These are phyloP conservation scores for Aspergillus tubingensis DNA, from an alignment of 2,329 filamentous ascomycete species.

Conservation along the genomic window DNA sequence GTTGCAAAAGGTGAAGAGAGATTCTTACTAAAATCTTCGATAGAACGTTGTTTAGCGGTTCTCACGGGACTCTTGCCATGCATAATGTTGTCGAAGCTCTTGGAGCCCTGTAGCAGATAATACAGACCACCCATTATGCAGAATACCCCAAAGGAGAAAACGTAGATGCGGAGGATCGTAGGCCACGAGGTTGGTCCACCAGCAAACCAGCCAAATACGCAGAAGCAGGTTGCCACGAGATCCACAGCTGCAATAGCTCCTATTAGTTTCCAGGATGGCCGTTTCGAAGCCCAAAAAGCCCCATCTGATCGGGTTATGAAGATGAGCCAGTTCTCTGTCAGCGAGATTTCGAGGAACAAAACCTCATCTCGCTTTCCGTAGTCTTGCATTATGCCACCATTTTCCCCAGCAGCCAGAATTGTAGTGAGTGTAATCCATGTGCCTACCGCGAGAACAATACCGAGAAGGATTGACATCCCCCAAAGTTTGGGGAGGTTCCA, in stretches of 20 bases:
- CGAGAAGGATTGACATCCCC: slow-evolving; percentile 86
- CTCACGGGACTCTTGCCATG: slow-evolving; percentile 79
- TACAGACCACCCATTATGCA: slow-evolving; percentile 76
- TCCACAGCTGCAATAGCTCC: slow-evolving; percentile 81
- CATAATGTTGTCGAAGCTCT: slow-evolving; percentile 88
- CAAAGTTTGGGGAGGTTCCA: slow-evolving; percentile 94
- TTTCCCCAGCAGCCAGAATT: slow-evolving; percentile 67
- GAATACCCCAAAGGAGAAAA: slow-evolving; percentile 89
- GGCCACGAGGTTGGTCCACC: slow-evolving; percentile 72
- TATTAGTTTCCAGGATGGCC: slow-evolving; percentile 48
- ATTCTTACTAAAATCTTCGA: slow-evolving; percentile 84
- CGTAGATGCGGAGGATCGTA: slow-evolving; percentile 83
- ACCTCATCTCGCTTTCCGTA: slow-evolving; percentile 79
- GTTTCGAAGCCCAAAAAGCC: slow-evolving; percentile 78
- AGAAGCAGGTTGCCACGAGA: slow-evolving; percentile 81
- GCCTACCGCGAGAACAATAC: slow-evolving; percentile 75
- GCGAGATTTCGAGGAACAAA: slow-evolving; percentile 84
- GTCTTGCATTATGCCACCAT: slow-evolving; percentile 87
- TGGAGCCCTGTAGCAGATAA: slow-evolving; percentile 79
- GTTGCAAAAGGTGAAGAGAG: background rate
- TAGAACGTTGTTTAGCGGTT: slow-evolving; percentile 75
- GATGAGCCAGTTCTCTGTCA: slow-evolving; percentile 95
- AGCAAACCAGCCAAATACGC: slow-evolving; percentile 81
- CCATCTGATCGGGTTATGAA: slow-evolving; percentile 94
- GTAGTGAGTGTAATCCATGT: slow-evolving; percentile 90